phyloP scores from a whole-genome alignment of 2,329 filamentous ascomycete species.

The Diaporthe australafricana region DNA sequence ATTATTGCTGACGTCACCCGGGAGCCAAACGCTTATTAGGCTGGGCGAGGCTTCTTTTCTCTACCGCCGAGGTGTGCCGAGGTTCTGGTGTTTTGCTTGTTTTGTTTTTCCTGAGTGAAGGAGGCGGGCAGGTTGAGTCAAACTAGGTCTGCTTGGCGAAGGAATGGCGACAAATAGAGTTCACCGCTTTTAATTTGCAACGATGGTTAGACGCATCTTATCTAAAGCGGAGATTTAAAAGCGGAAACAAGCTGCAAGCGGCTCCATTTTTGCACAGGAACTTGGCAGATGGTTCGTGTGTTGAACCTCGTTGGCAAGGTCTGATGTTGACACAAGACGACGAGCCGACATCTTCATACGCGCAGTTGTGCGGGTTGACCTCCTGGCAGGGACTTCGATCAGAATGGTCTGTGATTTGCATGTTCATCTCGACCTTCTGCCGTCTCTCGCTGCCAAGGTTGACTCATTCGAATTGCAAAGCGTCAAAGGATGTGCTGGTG shows the following conservation, averaged over 20 bases:
- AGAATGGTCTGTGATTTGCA: background rate
- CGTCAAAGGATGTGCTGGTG: background rate
- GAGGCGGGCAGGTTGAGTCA: background rate
- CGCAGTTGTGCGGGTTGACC: background rate
- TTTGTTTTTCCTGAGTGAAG: background rate
- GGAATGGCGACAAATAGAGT: background rate
- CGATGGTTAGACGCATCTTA: background rate
- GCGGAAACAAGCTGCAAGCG: conserved; percentile 16
- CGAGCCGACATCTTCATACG: background rate
- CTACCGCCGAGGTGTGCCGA: conserved; percentile 10
- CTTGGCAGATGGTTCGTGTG: background rate
- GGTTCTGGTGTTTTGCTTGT: background rate
- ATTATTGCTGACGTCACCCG: background rate
- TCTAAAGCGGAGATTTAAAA: conserved; percentile 28
- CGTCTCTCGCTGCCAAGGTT: background rate
- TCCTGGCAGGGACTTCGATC: background rate
- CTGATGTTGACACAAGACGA: background rate
- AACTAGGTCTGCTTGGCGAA: background rate
- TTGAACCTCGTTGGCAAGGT: background rate
- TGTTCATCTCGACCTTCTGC: background rate
- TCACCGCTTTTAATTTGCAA: conserved; percentile 31
- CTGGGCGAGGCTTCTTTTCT: conserved; percentile 13
- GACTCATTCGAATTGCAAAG: too few species aligned
- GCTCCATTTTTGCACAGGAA: conserved; percentile 17
- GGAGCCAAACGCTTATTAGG: background rate